Conservation (phyloP, 257 asterid genomes). For the Capsicum chinense region DNA sequence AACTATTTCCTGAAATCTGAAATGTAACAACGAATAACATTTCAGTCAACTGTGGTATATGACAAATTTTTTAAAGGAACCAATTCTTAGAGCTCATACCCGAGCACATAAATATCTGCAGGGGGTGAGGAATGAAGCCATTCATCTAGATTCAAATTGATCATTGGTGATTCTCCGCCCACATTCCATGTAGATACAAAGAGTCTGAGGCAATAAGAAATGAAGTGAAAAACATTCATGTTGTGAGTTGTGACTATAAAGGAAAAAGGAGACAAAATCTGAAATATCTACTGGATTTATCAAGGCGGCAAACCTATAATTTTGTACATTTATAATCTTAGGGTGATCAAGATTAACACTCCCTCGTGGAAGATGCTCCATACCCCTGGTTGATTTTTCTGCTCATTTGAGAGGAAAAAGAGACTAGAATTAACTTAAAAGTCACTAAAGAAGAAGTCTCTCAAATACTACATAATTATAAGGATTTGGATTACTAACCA, state of each 20-base stretch:
- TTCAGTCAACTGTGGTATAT: neutral
- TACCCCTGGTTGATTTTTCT: conserved; percentile 24
- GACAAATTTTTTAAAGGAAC: neutral
- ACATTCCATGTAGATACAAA: conserved; percentile 45
- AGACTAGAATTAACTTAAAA: neutral
- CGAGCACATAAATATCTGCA: conserved; percentile 43
- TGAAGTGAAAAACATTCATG: neutral
- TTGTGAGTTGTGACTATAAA: neutral
- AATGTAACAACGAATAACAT: neutral
- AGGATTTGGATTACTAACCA: neutral
- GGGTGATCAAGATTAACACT: conserved; percentile 35
- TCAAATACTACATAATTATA: neutral
- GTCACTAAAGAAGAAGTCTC: neutral
- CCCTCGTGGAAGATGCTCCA: conserved; percentile 20
- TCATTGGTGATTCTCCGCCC: conserved; percentile 38
- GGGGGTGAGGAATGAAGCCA: conserved; percentile 39
- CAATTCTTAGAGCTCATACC: conserved; percentile 27
- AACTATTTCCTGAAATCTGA: conserved; percentile 88
- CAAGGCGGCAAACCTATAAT: conserved; percentile 33
- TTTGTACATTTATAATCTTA: conserved; percentile 26
- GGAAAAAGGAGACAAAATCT: neutral
- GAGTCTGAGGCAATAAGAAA: conserved; percentile 30
- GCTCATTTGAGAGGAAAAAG: neutral
- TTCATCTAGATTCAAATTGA: conserved; percentile 33
- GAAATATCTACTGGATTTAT: neutral